Base-by-base conservation (phyloP, 495 filamentous ascomycete species). In the Trypethelium eluteriae region DNA sequence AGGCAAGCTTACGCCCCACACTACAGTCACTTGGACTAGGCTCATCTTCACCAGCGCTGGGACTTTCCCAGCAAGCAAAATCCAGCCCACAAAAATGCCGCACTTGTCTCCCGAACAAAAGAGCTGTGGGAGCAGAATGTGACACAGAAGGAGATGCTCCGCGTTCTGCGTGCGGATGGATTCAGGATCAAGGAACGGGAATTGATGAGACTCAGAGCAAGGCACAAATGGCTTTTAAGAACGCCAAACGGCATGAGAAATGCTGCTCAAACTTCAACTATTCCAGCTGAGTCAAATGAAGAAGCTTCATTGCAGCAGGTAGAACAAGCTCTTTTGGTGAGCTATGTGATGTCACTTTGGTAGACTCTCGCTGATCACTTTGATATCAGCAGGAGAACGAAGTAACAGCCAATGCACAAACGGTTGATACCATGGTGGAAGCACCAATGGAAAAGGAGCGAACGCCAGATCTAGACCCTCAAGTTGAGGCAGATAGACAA, bases 91-190 rank as follows among this genome's bases (percentile, higher is more conserved):
- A 88, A 87, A 71, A 88, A 90, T 71, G 75, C 79, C 35, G 77
- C 76, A 12, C 81, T 94, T 10, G 84, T 89, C 25, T 82, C 80
- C 2, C 82, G 90, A 1, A 82, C 91, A 53, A 84, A 85, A 67
- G 81, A 91, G 79, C 83, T 94, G 68, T 94, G 90, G 89, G 86
- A 89, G 72, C 77, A 78, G 41, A 93, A 93, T 68, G 79, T 82
- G 2, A 81, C 75, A 46, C 88, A 90, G 70, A 82, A 82, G 66
- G 84, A 90, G 62, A 94, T 94, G 86, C 81, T 91, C 38, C 74
- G 76, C n/a, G 83, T 83, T 12, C 79, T 94, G 50, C 84, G 84
- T 57, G 79, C 82, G 14, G 88, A 91, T 72, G 90, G 90, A 4
- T 91, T 85, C 72, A 78, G 86, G 38, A 84, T 93, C 66, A 88